phyloP scores from a whole-genome alignment of 768 basidiomycete species.

The Rhizopogon vulgaris region DNA sequence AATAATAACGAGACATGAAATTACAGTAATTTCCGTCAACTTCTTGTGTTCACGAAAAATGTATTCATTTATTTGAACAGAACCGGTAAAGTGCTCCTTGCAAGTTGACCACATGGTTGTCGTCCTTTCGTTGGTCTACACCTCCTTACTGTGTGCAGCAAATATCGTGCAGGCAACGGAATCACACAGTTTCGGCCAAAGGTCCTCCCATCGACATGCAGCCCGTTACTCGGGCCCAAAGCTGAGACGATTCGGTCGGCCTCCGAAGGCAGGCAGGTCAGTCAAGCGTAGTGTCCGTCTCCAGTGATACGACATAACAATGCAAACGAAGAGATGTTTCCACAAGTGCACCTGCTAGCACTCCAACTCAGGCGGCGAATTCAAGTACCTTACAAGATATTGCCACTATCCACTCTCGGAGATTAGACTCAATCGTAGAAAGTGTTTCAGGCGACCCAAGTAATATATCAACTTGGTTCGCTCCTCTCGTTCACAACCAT shows the following conservation, averaged over 20 bases:
- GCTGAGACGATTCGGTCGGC: neutral
- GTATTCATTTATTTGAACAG: neutral
- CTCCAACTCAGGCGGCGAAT: constrained; percentile 5
- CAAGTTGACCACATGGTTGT: neutral
- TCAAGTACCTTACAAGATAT: constrained; percentile 25
- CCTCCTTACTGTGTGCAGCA: neutral
- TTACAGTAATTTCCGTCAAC: neutral
- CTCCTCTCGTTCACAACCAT: neutral
- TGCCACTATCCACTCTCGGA: constrained; percentile 28
- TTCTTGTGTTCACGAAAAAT: too few relatives aligned
- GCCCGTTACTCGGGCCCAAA: neutral
- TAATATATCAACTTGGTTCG: constrained; percentile 21
- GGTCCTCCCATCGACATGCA: neutral
- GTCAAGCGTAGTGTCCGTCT: neutral
- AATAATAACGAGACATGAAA: neutral
- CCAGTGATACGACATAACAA: too few relatives aligned
- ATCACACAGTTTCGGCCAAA: neutral
- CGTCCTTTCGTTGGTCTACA: neutral
- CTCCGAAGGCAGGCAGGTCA: neutral
- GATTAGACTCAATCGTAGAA: constrained; percentile 38
- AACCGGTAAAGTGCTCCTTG: neutral
- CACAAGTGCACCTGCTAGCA: neutral
- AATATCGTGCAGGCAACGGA: neutral
- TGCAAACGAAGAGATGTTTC: neutral
- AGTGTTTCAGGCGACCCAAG: constrained; percentile 22